Evolutionary conservation across 306 rosid species (phyloP).

Genomic region (Dalbergia cultrata): DNA sequence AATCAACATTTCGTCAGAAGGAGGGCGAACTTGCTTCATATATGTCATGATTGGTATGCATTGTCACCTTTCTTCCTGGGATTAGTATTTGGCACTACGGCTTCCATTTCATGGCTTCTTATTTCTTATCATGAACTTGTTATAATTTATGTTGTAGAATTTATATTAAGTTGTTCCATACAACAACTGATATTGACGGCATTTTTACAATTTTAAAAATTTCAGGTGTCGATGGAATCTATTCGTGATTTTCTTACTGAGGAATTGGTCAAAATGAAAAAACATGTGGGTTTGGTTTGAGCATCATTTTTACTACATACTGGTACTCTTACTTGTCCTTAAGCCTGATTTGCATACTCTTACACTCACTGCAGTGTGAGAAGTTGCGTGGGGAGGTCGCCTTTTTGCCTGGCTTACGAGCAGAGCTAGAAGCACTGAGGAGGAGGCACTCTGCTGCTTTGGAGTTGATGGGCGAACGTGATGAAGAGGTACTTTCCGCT

Average conservation of each 20-base stretch:
- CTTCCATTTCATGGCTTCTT: slow-evolving; percentile 14
- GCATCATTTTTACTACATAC: slow-evolving; percentile 22
- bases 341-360: slow-evolving; percentile 39
- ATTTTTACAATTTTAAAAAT: slow-evolving; percentile 25
- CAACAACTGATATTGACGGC: slow-evolving; percentile 14
- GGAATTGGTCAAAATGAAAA: slow-evolving; percentile 96
- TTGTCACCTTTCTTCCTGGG: background rate
- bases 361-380: slow-evolving; percentile 74
- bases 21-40: slow-evolving; percentile 99
- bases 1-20: slow-evolving; percentile 96
- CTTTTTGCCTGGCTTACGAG: slow-evolving; percentile 75
- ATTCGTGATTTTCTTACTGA: slow-evolving; percentile 98
- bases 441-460: slow-evolving; percentile 86
- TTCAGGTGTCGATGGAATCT: slow-evolving; percentile 89
- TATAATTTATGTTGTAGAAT: slow-evolving; percentile 17
- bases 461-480: slow-evolving; percentile 95
- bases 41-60: slow-evolving; percentile 91
- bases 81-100: background rate
- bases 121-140: slow-evolving; percentile 45
- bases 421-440: slow-evolving; percentile 82
- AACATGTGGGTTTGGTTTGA: slow-evolving; percentile 62
- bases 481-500: slow-evolving; percentile 67
- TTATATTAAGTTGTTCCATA: slow-evolving; percentile 35
- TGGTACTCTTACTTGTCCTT: slow-evolving; percentile 12
- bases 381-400: slow-evolving; percentile 85